Evolutionary conservation across 805 yeast species (phyloP).

Genomic region (Lipomyces kockii): DNA sequence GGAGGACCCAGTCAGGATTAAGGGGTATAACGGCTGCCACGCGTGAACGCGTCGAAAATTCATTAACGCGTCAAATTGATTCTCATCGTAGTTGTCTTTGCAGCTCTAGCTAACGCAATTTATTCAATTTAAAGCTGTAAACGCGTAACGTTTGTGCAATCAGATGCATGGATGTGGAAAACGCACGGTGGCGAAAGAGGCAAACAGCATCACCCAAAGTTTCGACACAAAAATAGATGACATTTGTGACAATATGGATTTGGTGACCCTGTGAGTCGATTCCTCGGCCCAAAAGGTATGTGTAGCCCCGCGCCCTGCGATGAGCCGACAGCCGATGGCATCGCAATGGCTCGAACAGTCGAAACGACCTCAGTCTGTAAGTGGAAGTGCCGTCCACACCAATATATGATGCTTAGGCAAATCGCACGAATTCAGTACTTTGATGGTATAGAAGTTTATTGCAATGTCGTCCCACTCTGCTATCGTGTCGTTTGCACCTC

Average conservation of each 20-base stretch:
- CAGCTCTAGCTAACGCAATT: no score
- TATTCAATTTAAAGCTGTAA: no score
- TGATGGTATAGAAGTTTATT: neutral
- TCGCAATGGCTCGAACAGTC: neutral
- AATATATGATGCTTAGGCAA: neutral
- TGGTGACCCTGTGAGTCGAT: neutral
- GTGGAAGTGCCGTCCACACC: neutral
- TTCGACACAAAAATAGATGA: neutral
- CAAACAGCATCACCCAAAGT: no score
- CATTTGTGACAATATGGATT: neutral
- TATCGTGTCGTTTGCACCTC: constrained; percentile 45
- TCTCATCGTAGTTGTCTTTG: no score
- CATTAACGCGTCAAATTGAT: no score
- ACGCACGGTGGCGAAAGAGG: no score
- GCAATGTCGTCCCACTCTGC: constrained; percentile 45
- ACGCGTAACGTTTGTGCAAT: no score
- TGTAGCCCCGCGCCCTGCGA: constrained; percentile 1
- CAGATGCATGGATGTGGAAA: no score
- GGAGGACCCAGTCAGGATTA: neutral
- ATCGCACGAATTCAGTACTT: neutral
- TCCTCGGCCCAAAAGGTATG: neutral
- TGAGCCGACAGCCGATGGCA: neutral
- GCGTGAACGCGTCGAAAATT: constrained; percentile 2
- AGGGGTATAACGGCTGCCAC: neutral
- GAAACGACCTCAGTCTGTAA: neutral